These are phyloP conservation scores for Cercospora sojina DNA, from an alignment of 2,329 filamentous ascomycete genomes.

Conservation along the genomic window DNA sequence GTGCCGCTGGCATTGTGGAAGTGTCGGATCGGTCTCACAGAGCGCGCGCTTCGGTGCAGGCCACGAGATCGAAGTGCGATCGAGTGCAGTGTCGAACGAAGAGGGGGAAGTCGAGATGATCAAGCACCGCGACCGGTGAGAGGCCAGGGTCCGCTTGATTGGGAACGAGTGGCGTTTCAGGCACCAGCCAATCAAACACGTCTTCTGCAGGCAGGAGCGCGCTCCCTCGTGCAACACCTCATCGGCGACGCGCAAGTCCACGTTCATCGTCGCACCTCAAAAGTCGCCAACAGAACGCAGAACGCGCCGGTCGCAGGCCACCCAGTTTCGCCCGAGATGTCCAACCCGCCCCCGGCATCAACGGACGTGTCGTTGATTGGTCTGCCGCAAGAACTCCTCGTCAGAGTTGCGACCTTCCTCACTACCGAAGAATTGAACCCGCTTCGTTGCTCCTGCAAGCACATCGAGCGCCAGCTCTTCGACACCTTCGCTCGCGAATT, in stretches of 20 bases:
- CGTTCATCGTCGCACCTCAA: not conserved
- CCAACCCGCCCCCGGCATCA: not conserved
- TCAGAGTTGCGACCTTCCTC: slow-evolving; percentile 55
- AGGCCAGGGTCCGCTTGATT: not conserved
- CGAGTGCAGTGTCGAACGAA: not conserved
- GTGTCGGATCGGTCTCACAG: too few species aligned
- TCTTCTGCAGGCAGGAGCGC: not conserved
- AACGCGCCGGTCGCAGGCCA: not conserved
- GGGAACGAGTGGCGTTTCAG: slow-evolving; percentile 1
- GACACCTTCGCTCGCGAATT: slow-evolving; percentile 60
- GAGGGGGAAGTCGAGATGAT: not conserved
- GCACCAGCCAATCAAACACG: not conserved
- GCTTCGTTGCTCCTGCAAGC: slow-evolving; percentile 54
- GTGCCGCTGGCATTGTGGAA: slow-evolving; percentile 7
- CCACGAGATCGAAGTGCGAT: not conserved
- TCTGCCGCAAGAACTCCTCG: slow-evolving; percentile 58
- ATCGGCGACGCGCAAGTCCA: slow-evolving; percentile 1
- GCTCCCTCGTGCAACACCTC: not conserved
- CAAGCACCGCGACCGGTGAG: slow-evolving; percentile 1
- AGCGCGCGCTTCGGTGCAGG: too few species aligned
- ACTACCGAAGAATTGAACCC: slow-evolving; percentile 56
- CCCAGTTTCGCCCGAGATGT: not conserved
- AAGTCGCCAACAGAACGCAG: not conserved
- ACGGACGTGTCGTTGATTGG: not conserved
- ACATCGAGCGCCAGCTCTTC: slow-evolving; percentile 56